Conservation (phyloP, 352 stramenopile species). For the Phytophthora fragariae region DNA sequence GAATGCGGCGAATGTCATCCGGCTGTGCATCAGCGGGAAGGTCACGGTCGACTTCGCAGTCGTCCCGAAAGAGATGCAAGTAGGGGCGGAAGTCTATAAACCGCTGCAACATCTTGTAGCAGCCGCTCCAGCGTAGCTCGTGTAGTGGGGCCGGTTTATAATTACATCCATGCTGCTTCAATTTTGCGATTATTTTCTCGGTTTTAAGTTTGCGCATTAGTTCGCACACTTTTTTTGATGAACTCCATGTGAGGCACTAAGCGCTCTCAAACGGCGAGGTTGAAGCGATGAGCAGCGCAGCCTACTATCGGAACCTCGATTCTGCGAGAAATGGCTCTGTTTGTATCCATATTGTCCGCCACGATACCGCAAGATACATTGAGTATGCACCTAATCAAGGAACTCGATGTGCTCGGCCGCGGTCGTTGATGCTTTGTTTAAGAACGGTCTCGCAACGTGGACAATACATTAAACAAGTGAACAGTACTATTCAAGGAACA, state of each 20-base stretch:
- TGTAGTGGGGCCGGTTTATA: constrained; percentile 1
- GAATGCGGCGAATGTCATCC: not conserved
- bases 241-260: no score
- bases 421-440: not conserved
- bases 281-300: no score
- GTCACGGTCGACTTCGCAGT: constrained; percentile 2
- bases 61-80: constrained; percentile 10
- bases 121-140: constrained; percentile 4
- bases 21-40: not conserved
- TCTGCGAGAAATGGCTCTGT: no score
- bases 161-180: not conserved
- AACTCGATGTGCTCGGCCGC: not conserved
- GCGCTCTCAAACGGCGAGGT: no score
- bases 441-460: not conserved
- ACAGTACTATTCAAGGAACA: no score
- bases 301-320: no score
- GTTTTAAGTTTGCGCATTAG: not conserved
- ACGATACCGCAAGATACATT: not conserved
- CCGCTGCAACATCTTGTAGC: constrained; percentile 9
- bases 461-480: no score
- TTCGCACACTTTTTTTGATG: not conserved
- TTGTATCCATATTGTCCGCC: no score
- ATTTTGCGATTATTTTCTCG: no score
- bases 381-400: not conserved
- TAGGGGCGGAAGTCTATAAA: constrained; percentile 8